These are phyloP conservation scores for Wallacemonas rigidus DNA, from an alignment of 208 protist species.

Conservation along the genomic window DNA sequence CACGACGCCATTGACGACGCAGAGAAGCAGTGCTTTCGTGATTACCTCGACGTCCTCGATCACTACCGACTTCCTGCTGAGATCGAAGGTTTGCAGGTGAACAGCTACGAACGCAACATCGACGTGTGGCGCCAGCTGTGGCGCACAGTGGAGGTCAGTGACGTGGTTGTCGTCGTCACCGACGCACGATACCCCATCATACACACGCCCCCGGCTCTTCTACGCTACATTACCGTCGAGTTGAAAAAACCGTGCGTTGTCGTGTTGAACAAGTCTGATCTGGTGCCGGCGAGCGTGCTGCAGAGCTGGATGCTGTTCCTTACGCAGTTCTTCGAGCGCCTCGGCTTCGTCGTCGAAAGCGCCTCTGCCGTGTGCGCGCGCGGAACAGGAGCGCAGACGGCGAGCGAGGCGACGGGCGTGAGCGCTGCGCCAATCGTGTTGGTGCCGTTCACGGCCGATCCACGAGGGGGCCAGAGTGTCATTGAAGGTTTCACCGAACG, in stretches of 20 bases:
- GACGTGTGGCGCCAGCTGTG: constrained; percentile 99
- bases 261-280: constrained; percentile 96
- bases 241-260: constrained; percentile 92
- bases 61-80: constrained; percentile 33
- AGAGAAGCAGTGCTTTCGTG: constrained; percentile 34
- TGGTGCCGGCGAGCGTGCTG: constrained; percentile 65
- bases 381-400: too few species aligned
- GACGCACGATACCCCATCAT: constrained; percentile 96
- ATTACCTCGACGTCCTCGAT: constrained; percentile 57
- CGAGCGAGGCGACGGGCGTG: neutral
- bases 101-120: constrained; percentile 96
- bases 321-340: constrained; percentile 45
- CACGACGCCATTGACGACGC: constrained; percentile 45
- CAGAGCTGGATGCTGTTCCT: constrained; percentile 78
- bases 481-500: constrained; percentile 36
- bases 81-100: constrained; percentile 58
- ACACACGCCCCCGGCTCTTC: constrained; percentile 93
- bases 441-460: constrained; percentile 76
- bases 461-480: constrained; percentile 53
- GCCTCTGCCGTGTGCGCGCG: too few species aligned
- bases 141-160: constrained; percentile 95
- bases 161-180: constrained; percentile 94
- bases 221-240: constrained; percentile 86
- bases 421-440: constrained; percentile 43
- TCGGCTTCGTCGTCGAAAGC: constrained; percentile 29